Base-by-base conservation (phyloP, 2,329 filamentous ascomycete genomes). In the Exophiala xenobiotica region DNA sequence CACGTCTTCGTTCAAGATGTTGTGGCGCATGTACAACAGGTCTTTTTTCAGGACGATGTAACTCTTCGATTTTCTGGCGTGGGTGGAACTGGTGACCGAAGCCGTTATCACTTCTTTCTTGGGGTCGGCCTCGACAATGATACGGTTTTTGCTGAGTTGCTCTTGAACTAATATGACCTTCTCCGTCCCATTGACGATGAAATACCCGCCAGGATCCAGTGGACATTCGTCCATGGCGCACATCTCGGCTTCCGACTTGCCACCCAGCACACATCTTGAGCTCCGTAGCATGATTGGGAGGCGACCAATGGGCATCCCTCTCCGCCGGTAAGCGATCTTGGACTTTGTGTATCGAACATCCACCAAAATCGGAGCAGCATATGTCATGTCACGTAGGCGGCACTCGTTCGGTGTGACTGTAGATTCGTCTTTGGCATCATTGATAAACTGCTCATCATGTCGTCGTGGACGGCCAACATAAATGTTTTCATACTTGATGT, bases 131-230 rank as follows among this genome's bases (percentile, higher is more conserved):
- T 99, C 95, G 12, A 99, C 92, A 67, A 99, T 96, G 64, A 99
- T 88, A 75, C 93, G 85, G 71, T 99, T 99, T 80, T 99, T 99
- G 79, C 93, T 99, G 67, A 99, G 76, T 73, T 99, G 93, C 67
- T 99, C 95, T 70, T 99, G 93, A 11, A 99, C 95, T 37, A 99
- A 76, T 65, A 99, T 99, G 62, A 99, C 93, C 75, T 99, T 99
- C 70, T 99, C 93, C 16, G 95, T 96, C 40, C 93, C 93, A 63
- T 92, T 90, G 60, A 97, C 90, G 64, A 99, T 93, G 65, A 99
- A 99, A 70, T 99, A 99, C 46, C 93, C 93, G 57, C 93, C 93
- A 1, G 95, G 93, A 66, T 99, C 93, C 33, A 99, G 77, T 11
- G 93, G 90, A 65, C 93, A 99, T 73, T 99, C 93, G 65, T 95